A percentile compares a stretch with the other conserved stretches of the same genome.
phyloP scores from a whole-genome alignment of 345 rosid species.

The Geranium rotundifolium region DNA sequence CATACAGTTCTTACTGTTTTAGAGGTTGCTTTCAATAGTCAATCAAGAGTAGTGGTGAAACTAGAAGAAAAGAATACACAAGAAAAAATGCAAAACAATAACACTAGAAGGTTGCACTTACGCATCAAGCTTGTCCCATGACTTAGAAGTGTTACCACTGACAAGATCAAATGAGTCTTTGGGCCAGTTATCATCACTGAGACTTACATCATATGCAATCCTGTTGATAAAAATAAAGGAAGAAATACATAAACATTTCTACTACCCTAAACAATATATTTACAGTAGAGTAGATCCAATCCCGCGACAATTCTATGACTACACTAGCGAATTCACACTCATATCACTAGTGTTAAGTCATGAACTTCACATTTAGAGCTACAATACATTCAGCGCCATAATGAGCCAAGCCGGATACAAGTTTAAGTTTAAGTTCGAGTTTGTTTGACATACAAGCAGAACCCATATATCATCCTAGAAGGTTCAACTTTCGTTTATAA shows the following conservation, averaged over 20 bases:
- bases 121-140: slow-evolving; percentile 99
- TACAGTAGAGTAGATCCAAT: too few relatives aligned
- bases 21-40: background rate
- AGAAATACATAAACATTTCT: background rate
- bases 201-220: slow-evolving; percentile 74
- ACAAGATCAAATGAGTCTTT: slow-evolving; percentile 43
- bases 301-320: too few relatives aligned
- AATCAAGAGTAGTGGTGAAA: too few relatives aligned
- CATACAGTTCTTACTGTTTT: background rate
- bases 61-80: background rate
- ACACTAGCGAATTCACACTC: too few relatives aligned
- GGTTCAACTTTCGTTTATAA: too few relatives aligned
- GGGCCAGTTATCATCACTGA: slow-evolving; percentile 61
- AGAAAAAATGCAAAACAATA: background rate
- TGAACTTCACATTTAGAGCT: too few relatives aligned
- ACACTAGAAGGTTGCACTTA: slow-evolving; percentile 25
- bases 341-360: too few relatives aligned
- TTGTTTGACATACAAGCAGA: too few relatives aligned
- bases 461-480: too few relatives aligned
- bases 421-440: too few relatives aligned
- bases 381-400: too few relatives aligned
- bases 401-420: too few relatives aligned
- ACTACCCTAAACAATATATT: background rate
- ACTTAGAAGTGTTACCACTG: slow-evolving; percentile 59
- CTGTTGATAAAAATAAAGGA: slow-evolving; percentile 20